phyloP scores from a whole-genome alignment of 1,139 yeast species.

The Kazachstania sp. region DNA sequence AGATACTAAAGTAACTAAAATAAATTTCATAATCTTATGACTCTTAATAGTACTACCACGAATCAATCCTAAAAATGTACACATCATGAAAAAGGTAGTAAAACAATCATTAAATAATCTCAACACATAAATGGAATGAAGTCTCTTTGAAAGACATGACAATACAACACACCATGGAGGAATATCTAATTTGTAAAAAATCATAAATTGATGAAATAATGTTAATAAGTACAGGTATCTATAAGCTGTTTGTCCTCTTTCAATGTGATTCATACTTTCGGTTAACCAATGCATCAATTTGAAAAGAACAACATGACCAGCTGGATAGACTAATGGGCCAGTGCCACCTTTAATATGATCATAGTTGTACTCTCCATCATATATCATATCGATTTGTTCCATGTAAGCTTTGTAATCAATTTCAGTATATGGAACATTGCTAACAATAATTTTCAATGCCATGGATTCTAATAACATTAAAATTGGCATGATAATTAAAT shows the following conservation, averaged over 20 bases:
- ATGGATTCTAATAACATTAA: slow-evolving; percentile 43
- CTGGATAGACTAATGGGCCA: slow-evolving; percentile 92
- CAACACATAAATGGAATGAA: slow-evolving; percentile 77
- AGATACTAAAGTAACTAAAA: slow-evolving; percentile 33
- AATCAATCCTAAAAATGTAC: slow-evolving; percentile 50
- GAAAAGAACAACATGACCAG: slow-evolving; percentile 65
- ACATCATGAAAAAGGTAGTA: slow-evolving; percentile 58
- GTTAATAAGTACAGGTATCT: slow-evolving; percentile 56
- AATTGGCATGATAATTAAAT: slow-evolving; percentile 41
- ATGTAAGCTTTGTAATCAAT: slow-evolving; percentile 86
- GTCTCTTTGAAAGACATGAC: slow-evolving; percentile 60
- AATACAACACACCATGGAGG: slow-evolving; percentile 60
- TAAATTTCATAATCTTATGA: slow-evolving; percentile 5
- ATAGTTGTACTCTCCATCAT: slow-evolving; percentile 66
- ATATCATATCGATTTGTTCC: slow-evolving; percentile 65
- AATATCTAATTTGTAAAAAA: slow-evolving; percentile 40
- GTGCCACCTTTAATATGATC: slow-evolving; percentile 66
- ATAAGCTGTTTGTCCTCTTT: slow-evolving; percentile 57
- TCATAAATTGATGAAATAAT: slow-evolving; percentile 41
- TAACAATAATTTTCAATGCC: slow-evolving; percentile 44
- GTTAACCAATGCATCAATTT: slow-evolving; percentile 40
- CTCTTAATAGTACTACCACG: slow-evolving; percentile 33
- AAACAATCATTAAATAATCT: slow-evolving; percentile 85
- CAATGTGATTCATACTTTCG: slow-evolving; percentile 46
- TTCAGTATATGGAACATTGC: slow-evolving; percentile 65